A percentile compares a stretch with the other conserved stretches of the same genome.
These are phyloP conservation scores for Sugiyamaella chiloensis DNA, from an alignment of 805 yeast species.

Conservation along the genomic window DNA sequence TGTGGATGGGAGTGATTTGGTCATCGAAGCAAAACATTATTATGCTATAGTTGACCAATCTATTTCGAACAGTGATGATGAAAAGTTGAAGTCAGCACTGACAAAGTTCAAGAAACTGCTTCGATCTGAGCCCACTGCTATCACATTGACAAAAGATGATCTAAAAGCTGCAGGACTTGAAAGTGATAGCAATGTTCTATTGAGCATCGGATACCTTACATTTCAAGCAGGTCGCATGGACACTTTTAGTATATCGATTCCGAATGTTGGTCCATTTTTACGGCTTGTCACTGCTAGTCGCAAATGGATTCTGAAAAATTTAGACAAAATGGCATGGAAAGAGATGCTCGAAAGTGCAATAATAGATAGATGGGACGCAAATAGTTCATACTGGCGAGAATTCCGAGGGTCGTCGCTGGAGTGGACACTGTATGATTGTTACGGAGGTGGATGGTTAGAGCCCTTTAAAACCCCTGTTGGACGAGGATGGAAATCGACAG, in stretches of 20 bases:
- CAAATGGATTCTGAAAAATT: slow-evolving; percentile 34
- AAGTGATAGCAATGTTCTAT: slow-evolving; percentile 20
- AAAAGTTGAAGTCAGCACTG: background rate
- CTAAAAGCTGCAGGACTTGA: slow-evolving; percentile 23
- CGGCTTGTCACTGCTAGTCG: slow-evolving; percentile 33
- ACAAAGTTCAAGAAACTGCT: slow-evolving; percentile 26
- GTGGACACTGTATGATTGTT: slow-evolving; percentile 54
- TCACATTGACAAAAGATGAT: slow-evolving; percentile 27
- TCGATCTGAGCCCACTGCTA: slow-evolving; percentile 27
- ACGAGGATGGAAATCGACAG: slow-evolving; percentile 56
- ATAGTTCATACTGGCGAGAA: slow-evolving; percentile 40
- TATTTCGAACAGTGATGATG: slow-evolving; percentile 8
- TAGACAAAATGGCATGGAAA: slow-evolving; percentile 34
- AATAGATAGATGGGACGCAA: slow-evolving; percentile 29
- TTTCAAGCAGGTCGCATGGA: slow-evolving; percentile 33
- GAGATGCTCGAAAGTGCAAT: slow-evolving; percentile 37
- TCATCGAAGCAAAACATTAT: slow-evolving; percentile 28
- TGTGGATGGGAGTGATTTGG: slow-evolving; percentile 32
- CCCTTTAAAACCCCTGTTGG: slow-evolving; percentile 60
- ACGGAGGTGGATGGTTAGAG: slow-evolving; percentile 54
- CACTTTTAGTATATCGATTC: slow-evolving; percentile 33
- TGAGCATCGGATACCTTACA: slow-evolving; percentile 35
- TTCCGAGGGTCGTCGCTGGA: slow-evolving; percentile 49
- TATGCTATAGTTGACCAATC: slow-evolving; percentile 11
- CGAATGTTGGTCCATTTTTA: slow-evolving; percentile 37